A percentile compares a stretch with the other conserved stretches of the same genome.
phyloP scores from a whole-genome alignment of 176 grass and related monocot genomes.

The Triticum aestivum region IWGSC_CS_RefSeq_v2.1 NC_057807.1:411993136-411993635 shows the following conservation, averaged over 20 bases:
- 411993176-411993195: neutral
- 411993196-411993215: neutral
- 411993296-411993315: slow-evolving; percentile 50
- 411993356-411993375: slow-evolving; percentile 31
- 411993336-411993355: slow-evolving; percentile 23
- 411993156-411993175: neutral
- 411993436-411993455: slow-evolving; percentile 57
- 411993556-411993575: slow-evolving; percentile 65
- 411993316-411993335: slow-evolving; percentile 51
- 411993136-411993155: neutral
- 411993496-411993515: slow-evolving; percentile 79
- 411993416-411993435: slow-evolving; percentile 26
- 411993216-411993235: neutral
- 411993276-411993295: slow-evolving; percentile 28
- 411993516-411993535: slow-evolving; percentile 65
- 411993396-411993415: neutral
- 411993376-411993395: neutral
- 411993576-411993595: slow-evolving; percentile 61
- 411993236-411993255: slow-evolving; percentile 41
- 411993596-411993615: slow-evolving; percentile 53
- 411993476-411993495: slow-evolving; percentile 67
- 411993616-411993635: slow-evolving; percentile 80
- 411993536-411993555: slow-evolving; percentile 63
- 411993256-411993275: slow-evolving; percentile 37
- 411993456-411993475: slow-evolving; percentile 60